Base-by-base conservation (phyloP, 306 rosid species). In the Lathyrus oleraceus region DNA sequence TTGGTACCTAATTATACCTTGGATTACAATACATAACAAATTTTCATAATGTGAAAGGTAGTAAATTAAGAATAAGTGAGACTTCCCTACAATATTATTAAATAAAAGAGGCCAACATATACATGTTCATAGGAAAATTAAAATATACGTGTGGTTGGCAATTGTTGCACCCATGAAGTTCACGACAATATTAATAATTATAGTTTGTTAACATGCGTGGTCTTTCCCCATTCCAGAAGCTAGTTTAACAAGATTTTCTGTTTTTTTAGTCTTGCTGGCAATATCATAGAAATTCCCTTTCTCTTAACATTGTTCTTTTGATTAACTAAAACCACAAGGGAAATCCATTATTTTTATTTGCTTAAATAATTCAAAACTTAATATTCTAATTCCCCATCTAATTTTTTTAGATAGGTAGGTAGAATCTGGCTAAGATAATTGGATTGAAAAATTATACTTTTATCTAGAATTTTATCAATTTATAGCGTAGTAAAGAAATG, bases 211-310 rank as follows among this genome's bases (percentile, higher is more conserved):
- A 58, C 20, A 43, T 16, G 17, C 49, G 63, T 56, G 85, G 76
- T 74, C 85, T 74, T 77, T 30, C 43, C 67, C 53, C 23, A 20
- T 77, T 61, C 43, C 69, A 65, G 58, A 52, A 44, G 65, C 59
- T 45, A 79, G 76, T 73, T 85, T 75, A 67, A 23, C 14, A 21
- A 48, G 27, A 42, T 72, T 52, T 10, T 67, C 71, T 51, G 83
- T 51, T 61, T 70, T 23, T 38, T 38, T 19, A 21, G 47, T 23
- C 61, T 52, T 28, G 25, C 10, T 39, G 32, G 32, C 21, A 25
- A 9, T 42, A 17, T 1, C 59, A 52, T 6, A 65, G 45, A 62
- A 76, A 40, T 8, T 16, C 62, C 4, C 42, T 17, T 16, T 72
- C 39, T 5, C 2, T 19, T 2, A 39, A 17, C 3, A 36, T 21